Evolutionary conservation across 148 eudicot species (phyloP).

Genomic region (Pouteria glomerata): DNA sequence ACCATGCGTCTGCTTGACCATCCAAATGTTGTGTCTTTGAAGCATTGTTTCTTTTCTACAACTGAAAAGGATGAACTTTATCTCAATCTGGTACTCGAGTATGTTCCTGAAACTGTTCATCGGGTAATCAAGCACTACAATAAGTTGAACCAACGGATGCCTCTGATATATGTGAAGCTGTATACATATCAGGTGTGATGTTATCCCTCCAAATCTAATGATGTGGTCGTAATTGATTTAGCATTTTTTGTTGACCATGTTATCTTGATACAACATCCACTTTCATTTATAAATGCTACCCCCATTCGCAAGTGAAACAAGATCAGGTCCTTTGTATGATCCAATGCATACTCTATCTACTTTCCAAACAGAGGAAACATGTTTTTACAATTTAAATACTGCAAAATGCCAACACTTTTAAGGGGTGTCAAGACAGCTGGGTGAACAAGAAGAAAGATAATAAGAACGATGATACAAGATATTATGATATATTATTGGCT

Average conservation of each 20-base stretch:
- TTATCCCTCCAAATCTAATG: background rate
- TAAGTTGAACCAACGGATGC: constrained; percentile 71
- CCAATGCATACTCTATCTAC: too few relatives aligned
- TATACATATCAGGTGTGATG: constrained; percentile 68
- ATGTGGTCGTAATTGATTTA: background rate
- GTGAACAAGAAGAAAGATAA: background rate
- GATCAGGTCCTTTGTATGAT: too few relatives aligned
- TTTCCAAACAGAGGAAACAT: background rate
- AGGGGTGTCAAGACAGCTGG: too few relatives aligned
- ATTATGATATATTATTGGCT: background rate
- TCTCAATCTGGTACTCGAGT: constrained; percentile 75
- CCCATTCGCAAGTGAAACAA: too few relatives aligned
- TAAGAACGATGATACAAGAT: background rate
- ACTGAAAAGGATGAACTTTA: constrained; percentile 80
- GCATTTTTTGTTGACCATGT: too few relatives aligned
- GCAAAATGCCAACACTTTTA: background rate
- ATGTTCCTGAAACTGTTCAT: constrained; percentile 77
- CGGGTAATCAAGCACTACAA: constrained; percentile 63
- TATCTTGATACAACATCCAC: too few relatives aligned
- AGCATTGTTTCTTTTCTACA: constrained; percentile 80
- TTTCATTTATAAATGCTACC: too few relatives aligned
- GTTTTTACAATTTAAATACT: background rate
- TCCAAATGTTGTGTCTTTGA: constrained; percentile 67
- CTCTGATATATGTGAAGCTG: constrained; percentile 64
- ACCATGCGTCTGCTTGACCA: constrained; percentile 82